Evolutionary conservation across 2,329 filamentous ascomycete species (phyloP).

Genomic region (Paecilomyces formosus): DNA sequence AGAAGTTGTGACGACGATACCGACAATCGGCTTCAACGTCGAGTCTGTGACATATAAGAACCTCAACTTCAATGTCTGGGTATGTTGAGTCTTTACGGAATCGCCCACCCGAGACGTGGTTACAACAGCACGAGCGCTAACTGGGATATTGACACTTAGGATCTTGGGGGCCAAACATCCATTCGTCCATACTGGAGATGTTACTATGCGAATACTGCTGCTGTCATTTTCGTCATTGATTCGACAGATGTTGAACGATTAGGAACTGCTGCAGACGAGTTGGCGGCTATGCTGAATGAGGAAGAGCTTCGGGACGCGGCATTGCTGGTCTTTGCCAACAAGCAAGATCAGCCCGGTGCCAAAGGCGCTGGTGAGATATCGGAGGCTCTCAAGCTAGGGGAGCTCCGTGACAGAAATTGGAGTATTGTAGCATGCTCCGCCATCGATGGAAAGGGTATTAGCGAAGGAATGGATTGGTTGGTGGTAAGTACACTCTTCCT

Average conservation of each 20-base stretch:
- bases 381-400: slow-evolving; percentile 80
- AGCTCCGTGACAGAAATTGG: slow-evolving; percentile 95
- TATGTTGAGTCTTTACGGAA: slow-evolving; percentile 38
- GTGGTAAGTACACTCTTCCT: slow-evolving; percentile 53
- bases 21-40: slow-evolving; percentile 98
- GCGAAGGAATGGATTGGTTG: slow-evolving; percentile 98
- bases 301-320: slow-evolving; percentile 92
- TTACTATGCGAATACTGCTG: slow-evolving; percentile 98
- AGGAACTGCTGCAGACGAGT: slow-evolving; percentile 84
- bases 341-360: slow-evolving; percentile 95
- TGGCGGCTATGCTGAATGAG: slow-evolving; percentile 92
- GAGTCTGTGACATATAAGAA: slow-evolving; percentile 98
- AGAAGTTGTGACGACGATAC: slow-evolving; percentile 97
- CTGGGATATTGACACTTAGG: slow-evolving; percentile 39
- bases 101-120: neutral
- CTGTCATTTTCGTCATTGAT: slow-evolving; percentile 97
- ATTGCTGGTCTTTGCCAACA: slow-evolving; percentile 94
- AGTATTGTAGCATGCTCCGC: slow-evolving; percentile 97
- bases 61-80: slow-evolving; percentile 98
- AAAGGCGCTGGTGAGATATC: slow-evolving; percentile 96
- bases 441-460: slow-evolving; percentile 88
- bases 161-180: slow-evolving; percentile 95
- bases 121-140: neutral
- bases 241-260: slow-evolving; percentile 95
- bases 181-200: slow-evolving; percentile 98